These are phyloP conservation scores for Penicillium verhagenii DNA, from an alignment of 495 filamentous ascomycete species.

Conservation along the genomic window DNA sequence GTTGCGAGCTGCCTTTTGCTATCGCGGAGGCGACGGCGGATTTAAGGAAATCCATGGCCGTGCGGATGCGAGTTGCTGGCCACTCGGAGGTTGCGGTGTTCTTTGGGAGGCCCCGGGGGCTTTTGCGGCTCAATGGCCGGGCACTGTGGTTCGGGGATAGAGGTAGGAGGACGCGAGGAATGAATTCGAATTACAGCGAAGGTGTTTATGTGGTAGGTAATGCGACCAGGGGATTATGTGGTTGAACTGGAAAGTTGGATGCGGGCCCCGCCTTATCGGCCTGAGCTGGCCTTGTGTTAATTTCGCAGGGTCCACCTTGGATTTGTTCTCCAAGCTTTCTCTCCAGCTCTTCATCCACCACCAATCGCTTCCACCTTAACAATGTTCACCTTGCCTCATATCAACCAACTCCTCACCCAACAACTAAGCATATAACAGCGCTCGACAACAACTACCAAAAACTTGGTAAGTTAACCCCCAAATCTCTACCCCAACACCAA, in stretches of 20 bases:
- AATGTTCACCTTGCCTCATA: neutral
- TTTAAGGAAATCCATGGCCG: conserved; percentile 91
- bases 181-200: neutral
- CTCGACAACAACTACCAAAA: neutral
- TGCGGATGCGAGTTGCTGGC: neutral
- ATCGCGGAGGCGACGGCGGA: conserved; percentile 96
- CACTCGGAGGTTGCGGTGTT: neutral
- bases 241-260: neutral
- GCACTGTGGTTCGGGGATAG: neutral
- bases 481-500: neutral
- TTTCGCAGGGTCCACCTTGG: neutral
- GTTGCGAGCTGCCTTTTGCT: conserved; percentile 88
- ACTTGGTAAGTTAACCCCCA: neutral
- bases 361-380: neutral
- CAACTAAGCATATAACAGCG: neutral
- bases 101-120: neutral
- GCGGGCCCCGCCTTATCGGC: conserved; percentile 27
- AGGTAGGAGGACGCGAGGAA: neutral
- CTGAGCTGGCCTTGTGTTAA: conserved; percentile 9
- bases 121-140: neutral
- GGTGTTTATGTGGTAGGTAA: neutral
- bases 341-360: neutral
- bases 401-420: neutral
- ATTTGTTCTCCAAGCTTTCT: neutral
- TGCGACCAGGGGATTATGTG: neutral